phyloP scores from a whole-genome alignment of 139 green algal genomes.

The Zygnema cylindricum region DNA sequence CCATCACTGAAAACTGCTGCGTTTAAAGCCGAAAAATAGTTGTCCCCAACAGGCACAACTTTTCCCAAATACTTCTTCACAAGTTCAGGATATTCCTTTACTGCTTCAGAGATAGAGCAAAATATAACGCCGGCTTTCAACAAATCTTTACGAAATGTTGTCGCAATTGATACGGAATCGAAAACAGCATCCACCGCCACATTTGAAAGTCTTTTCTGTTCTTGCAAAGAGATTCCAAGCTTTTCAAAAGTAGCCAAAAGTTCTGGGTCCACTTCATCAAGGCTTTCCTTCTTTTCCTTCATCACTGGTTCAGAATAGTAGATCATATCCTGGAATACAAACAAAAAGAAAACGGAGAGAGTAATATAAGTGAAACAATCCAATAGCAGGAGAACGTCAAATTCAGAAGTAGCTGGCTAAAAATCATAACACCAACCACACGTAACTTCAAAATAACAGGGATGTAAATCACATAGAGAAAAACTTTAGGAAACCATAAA shows the following conservation, averaged over 20 bases:
- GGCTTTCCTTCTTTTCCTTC: slow-evolving; percentile 83
- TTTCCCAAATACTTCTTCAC: slow-evolving; percentile 82
- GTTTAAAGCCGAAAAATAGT: slow-evolving; percentile 98
- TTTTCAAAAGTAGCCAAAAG: slow-evolving; percentile 96
- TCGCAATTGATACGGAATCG: slow-evolving; percentile 97
- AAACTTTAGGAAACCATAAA: no score
- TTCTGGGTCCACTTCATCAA: slow-evolving; percentile 91
- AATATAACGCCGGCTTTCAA: slow-evolving; percentile 95
- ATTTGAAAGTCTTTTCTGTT: slow-evolving; percentile 98
- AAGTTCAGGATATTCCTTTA: slow-evolving; percentile 95
- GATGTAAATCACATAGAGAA: no score
- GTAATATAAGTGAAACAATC: no score
- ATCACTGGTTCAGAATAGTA: slow-evolving; percentile 97
- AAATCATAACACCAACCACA: no score
- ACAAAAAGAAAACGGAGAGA: no score
- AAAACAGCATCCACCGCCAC: slow-evolving; percentile 98
- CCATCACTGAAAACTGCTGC: slow-evolving; percentile 96
- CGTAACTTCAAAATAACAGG: no score
- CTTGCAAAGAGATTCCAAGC: slow-evolving; percentile 94
- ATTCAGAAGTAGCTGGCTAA: no score
- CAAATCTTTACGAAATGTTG: slow-evolving; percentile 96
- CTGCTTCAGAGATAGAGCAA: slow-evolving; percentile 93
- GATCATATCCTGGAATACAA: slow-evolving; percentile 74
- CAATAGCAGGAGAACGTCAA: no score
- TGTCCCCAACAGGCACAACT: slow-evolving; percentile 88